phyloP scores from a whole-genome alignment of 2,329 filamentous ascomycete species.

The Endocalyx cinctus region DNA sequence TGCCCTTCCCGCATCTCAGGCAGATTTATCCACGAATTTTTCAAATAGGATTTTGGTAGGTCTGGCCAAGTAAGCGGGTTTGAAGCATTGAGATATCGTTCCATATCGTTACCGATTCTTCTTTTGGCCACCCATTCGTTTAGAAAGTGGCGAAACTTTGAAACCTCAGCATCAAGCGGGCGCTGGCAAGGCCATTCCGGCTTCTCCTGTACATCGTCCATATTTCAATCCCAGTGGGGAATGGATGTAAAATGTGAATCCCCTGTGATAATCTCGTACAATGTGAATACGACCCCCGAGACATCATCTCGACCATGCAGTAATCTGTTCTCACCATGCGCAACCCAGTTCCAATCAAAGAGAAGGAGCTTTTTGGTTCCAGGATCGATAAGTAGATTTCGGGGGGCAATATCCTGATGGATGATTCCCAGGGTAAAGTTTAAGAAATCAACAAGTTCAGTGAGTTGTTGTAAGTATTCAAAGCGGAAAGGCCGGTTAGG shows the following conservation, averaged over 20 bases:
- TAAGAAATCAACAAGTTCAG: constrained; percentile 7
- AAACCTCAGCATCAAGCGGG: neutral
- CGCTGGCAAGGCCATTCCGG: neutral
- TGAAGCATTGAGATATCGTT: no score
- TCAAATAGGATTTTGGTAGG: no score
- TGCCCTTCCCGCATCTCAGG: no score
- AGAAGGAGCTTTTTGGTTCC: constrained; percentile 6
- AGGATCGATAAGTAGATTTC: constrained; percentile 8
- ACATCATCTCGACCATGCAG: constrained; percentile 3
- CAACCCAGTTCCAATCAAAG: constrained; percentile 3
- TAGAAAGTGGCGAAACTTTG: neutral
- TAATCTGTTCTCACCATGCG: neutral
- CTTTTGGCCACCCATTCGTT: neutral
- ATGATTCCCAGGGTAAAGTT: constrained; percentile 10
- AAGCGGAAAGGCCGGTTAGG: constrained; percentile 10
- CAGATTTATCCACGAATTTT: no score
- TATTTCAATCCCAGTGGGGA: neutral
- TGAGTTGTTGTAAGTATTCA: constrained; percentile 10
- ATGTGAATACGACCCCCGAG: constrained; percentile 2
- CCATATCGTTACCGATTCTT: no score
- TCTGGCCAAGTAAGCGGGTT: no score
- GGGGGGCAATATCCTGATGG: constrained; percentile 7
- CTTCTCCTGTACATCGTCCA: neutral
- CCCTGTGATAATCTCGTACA: constrained; percentile 10
- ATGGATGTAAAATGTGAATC: constrained; percentile 1